Evolutionary conservation across 164 flowering plant genomes (phyloP), one percentile per base, ranked within the genome.

Genomic region (Akebia trifoliata): DNA sequence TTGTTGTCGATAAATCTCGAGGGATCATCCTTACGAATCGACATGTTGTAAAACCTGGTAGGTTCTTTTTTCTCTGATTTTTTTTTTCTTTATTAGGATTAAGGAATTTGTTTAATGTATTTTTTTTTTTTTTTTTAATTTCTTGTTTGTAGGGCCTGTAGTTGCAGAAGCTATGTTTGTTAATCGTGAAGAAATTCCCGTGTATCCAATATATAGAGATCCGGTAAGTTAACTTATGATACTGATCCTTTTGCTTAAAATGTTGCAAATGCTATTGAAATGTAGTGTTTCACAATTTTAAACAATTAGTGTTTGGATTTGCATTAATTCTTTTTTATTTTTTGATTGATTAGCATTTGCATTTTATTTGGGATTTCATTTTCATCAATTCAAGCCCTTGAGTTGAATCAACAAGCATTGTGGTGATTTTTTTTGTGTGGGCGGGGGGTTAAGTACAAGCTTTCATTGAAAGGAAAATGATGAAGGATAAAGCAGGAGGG

Each of bases 21-120:
- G 98, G 98, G 15, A 86, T 92, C 51, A 86, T 92, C n/a, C 91
- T 92, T 52, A 89, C 96, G 17, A 92, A 92, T 73, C 95, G 96
- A 34, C 98, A 92, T 67, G 98, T 92, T 28, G 98, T 92, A 42
- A 92, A 86, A 74, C 86, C 98, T 36, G 98, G 98, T 85, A 56
- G 10, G 21, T 36, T 21, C 0, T 0, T 45, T 30, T 40, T 60
- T 54, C 29, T 57, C 40, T 0, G 8, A 22, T 32, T 8, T 59
- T 20, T 10, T 32, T 31, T 26, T 37, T 18, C 15, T 49, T 49
- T 9, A 2, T 0, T 17, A 24, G 25, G 20, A 17, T 40, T 25
- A 43, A 6, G 37, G 8, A 6, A 21, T 22, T 59, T 15, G 15
- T 43, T 14, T 21, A 36, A 3, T 4, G 39, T 2, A 32, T 53